phyloP scores from a whole-genome alignment of 495 filamentous ascomycete genomes.

The Chaetomium cochliodes region DNA sequence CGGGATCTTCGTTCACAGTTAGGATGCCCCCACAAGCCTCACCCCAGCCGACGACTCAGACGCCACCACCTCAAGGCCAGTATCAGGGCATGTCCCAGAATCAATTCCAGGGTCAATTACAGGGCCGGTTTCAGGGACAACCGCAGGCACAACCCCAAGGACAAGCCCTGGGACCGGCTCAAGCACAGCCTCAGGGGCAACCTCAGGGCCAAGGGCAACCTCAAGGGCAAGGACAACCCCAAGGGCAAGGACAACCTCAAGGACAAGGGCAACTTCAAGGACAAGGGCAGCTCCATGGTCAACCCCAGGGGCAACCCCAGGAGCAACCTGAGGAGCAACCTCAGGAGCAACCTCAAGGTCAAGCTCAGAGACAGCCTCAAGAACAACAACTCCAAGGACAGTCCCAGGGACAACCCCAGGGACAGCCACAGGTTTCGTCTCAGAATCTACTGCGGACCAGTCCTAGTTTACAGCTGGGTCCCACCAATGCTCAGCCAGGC shows the following conservation, averaged over 20 bases:
- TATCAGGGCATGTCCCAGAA: slow-evolving; percentile 11
- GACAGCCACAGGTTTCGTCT: too few species aligned
- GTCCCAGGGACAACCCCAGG: not conserved
- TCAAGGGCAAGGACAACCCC: slow-evolving; percentile 11
- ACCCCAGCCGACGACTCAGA: not conserved
- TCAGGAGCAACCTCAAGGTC: slow-evolving; percentile 11
- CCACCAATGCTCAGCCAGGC: not conserved
- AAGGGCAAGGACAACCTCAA: too few species aligned
- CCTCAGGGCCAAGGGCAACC: not conserved
- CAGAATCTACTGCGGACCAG: slow-evolving; percentile 6
- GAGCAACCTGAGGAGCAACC: too few species aligned
- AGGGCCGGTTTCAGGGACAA: slow-evolving; percentile 1
- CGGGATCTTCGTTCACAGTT: slow-evolving; percentile 12
- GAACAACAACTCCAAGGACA: slow-evolving; percentile 7
- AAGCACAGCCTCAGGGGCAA: too few species aligned
- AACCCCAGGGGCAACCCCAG: slow-evolving; percentile 5
- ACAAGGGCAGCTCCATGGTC: not conserved
- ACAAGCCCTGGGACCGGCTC: too few species aligned
- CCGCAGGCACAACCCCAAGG: too few species aligned
- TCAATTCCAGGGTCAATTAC: slow-evolving; percentile 11
- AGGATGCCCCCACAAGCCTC: slow-evolving; percentile 13
- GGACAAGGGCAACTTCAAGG: too few species aligned
- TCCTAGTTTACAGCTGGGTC: slow-evolving; percentile 3
- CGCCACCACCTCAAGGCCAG: slow-evolving; percentile 11
- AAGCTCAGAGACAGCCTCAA: slow-evolving; percentile 1